Evolutionary conservation across 768 basidiomycete genomes (phyloP).

Genomic region (Daedaleopsis nitida): DNA sequence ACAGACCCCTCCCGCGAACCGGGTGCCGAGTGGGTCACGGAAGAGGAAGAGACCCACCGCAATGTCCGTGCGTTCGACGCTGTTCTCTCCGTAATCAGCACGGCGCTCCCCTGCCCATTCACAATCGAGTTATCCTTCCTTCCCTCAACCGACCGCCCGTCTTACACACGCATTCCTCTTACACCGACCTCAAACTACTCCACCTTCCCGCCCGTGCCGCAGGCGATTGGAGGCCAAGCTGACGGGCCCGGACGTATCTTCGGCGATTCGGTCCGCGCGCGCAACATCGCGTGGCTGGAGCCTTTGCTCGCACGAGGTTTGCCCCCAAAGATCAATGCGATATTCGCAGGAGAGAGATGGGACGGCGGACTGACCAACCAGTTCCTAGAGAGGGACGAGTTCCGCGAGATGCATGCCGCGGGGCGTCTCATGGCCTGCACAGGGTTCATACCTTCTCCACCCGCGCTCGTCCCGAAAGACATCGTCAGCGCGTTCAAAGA

Average conservation of each 20-base stretch:
- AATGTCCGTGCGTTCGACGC: conserved; percentile 29
- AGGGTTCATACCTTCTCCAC: conserved; percentile 38
- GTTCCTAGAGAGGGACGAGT: conserved; percentile 27
- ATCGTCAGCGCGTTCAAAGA: background rate
- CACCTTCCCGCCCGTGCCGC: conserved; percentile 38
- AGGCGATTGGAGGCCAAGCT: conserved; percentile 10
- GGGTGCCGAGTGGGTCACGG: background rate
- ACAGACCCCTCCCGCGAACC: conserved; percentile 1
- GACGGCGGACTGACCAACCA: conserved; percentile 15
- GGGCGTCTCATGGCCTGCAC: conserved; percentile 46
- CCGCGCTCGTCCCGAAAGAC: background rate
- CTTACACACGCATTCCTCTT: background rate
- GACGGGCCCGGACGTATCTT: conserved; percentile 1
- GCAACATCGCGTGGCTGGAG: conserved; percentile 40
- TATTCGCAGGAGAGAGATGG: conserved; percentile 20
- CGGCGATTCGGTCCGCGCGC: conserved; percentile 22
- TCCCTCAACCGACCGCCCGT: background rate
- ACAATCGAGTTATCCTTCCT: conserved; percentile 22
- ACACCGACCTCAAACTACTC: conserved; percentile 10
- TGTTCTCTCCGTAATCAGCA: conserved; percentile 37
- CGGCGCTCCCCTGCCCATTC: conserved; percentile 33
- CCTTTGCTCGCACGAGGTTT: conserved; percentile 29
- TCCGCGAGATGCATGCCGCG: conserved; percentile 39
- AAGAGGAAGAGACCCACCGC: background rate
- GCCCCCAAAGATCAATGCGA: conserved; percentile 28